Conservation (phyloP, 257 asterid species). For the Penstemon eatonii region DNA sequence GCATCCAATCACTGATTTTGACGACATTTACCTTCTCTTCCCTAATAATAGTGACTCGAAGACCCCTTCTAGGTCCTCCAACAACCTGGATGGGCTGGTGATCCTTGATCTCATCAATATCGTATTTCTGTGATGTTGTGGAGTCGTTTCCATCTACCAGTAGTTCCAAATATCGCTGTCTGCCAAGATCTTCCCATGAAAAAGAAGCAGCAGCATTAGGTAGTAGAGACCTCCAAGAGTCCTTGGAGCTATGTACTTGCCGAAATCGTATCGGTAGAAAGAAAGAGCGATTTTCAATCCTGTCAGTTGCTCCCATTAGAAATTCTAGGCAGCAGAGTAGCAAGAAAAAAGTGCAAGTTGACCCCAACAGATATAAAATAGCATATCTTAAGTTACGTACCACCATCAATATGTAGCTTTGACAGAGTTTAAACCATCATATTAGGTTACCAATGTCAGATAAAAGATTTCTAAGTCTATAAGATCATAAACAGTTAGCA, state of each 20-base stretch:
- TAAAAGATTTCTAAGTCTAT: neutral
- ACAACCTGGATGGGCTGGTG: constrained; percentile 67
- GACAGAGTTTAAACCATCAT: neutral
- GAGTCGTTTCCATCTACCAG: constrained; percentile 75
- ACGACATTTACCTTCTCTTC: constrained; percentile 91
- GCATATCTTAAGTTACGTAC: constrained; percentile 13
- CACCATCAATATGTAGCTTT: constrained; percentile 10
- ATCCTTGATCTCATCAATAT: constrained; percentile 87
- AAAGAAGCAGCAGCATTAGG: constrained; percentile 84
- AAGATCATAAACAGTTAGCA: constrained; percentile 9
- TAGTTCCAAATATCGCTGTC: constrained; percentile 67
- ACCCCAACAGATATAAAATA: constrained; percentile 15
- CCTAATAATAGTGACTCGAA: constrained; percentile 69
- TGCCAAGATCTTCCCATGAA: constrained; percentile 97
- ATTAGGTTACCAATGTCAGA: constrained; percentile 3
- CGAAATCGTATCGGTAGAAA: constrained; percentile 79
- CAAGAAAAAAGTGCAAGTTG: constrained; percentile 12
- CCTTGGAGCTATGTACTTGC: constrained; percentile 74
- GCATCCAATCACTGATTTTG: constrained; percentile 89
- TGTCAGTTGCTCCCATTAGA: constrained; percentile 42
- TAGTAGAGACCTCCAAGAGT: constrained; percentile 77
- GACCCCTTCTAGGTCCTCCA: constrained; percentile 62
- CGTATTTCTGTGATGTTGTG: constrained; percentile 58
- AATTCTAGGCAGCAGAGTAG: constrained; percentile 13
- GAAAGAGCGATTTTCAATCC: constrained; percentile 92